Evolutionary conservation across 176 grass and related monocot species (phyloP).

Genomic region (Saccharum spontaneum): DNA sequence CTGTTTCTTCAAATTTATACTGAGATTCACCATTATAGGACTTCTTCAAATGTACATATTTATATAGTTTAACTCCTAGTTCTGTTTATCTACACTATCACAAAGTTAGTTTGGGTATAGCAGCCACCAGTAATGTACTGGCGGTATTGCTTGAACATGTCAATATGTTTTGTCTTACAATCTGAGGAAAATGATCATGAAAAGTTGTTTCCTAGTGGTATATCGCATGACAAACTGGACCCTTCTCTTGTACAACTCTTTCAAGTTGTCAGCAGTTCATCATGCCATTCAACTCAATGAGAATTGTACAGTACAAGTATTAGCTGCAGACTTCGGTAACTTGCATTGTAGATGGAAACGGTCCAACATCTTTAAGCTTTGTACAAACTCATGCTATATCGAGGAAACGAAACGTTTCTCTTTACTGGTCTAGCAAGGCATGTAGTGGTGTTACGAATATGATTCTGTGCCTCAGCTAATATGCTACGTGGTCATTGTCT

Average conservation of each 20-base stretch:
- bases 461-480: slow-evolving; percentile 4
- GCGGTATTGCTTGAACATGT: neutral
- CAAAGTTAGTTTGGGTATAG: neutral
- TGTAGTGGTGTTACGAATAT: neutral
- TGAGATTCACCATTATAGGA: too few species aligned
- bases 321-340: neutral
- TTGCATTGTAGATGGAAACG: neutral
- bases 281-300: slow-evolving; percentile 11
- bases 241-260: slow-evolving; percentile 5
- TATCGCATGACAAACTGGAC: neutral
- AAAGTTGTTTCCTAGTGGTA: neutral
- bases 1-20: too few species aligned
- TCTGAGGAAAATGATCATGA: neutral
- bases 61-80: neutral
- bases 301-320: too few species aligned
- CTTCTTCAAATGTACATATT: too few species aligned
- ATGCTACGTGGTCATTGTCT: neutral
- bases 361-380: neutral
- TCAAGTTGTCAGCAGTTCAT: neutral
- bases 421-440: slow-evolving; percentile 1
- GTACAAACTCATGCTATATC: neutral
- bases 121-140: neutral
- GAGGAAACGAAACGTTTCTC: neutral
- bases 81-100: neutral
- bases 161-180: neutral